Evolutionary conservation across 768 basidiomycete species (phyloP).

Genomic region (Mycena epipterygia): DNA sequence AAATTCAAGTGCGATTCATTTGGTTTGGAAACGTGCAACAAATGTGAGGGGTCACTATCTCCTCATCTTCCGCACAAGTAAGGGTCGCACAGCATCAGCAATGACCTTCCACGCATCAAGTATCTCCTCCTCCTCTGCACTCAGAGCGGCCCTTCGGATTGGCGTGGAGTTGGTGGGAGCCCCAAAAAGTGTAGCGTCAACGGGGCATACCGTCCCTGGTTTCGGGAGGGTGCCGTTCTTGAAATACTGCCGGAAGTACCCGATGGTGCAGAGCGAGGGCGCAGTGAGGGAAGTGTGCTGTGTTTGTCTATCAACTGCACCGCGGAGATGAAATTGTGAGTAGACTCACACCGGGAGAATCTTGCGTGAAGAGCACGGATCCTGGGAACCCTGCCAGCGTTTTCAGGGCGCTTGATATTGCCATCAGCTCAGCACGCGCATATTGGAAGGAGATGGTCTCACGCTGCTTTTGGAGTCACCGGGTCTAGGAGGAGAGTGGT

Average conservation of each 20-base stretch:
- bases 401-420: constrained; percentile 27
- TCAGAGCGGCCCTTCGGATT: background rate
- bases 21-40: too few species aligned
- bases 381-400: constrained; percentile 24
- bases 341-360: constrained; percentile 25
- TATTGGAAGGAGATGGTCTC: background rate
- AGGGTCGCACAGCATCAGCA: constrained; percentile 3
- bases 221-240: constrained; percentile 39
- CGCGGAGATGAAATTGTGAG: background rate
- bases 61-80: background rate
- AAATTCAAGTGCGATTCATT: too few species aligned
- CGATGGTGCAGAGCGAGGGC: constrained; percentile 39
- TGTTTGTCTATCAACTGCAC: background rate
- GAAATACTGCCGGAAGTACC: constrained; percentile 38
- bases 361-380: constrained; percentile 26
- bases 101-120: constrained; percentile 3
- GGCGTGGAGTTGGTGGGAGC: too few species aligned
- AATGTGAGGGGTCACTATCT: too few species aligned
- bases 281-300: constrained; percentile 36
- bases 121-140: constrained; percentile 10
- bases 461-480: constrained; percentile 25
- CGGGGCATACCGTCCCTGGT: constrained; percentile 40
- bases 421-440: background rate
- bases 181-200: constrained; percentile 32
- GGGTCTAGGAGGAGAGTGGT: constrained; percentile 8